Evolutionary conservation across 495 filamentous ascomycete genomes (phyloP).

Genomic region (Penicillium argentinense): DNA sequence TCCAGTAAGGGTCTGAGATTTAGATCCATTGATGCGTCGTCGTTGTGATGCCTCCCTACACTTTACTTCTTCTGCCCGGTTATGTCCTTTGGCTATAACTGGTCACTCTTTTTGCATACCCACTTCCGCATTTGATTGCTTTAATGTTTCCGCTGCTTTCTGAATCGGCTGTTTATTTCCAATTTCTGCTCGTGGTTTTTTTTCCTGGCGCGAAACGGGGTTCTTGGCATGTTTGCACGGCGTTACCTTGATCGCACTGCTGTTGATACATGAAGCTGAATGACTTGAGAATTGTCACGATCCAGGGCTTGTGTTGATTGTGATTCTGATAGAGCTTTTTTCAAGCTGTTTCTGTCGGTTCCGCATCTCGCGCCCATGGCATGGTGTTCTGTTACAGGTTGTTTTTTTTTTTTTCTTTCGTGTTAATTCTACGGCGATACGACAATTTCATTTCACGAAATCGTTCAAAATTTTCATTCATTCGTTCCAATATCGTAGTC

Average conservation of each 20-base stretch:
- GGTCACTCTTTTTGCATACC: slow-evolving; percentile 31
- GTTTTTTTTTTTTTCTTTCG: slow-evolving; percentile 10
- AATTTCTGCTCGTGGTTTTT: slow-evolving; percentile 6
- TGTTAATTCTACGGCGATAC: slow-evolving; percentile 25
- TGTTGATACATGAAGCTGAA: slow-evolving; percentile 10
- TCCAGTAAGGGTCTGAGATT: slow-evolving; percentile 10
- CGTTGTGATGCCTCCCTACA: slow-evolving; percentile 11
- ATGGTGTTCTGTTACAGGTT: slow-evolving; percentile 14
- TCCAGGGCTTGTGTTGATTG: not conserved
- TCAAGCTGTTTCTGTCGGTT: not conserved
- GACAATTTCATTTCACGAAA: slow-evolving; percentile 19
- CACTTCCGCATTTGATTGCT: slow-evolving; percentile 23
- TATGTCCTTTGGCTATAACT: no score
- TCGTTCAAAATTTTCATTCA: slow-evolving; percentile 2
- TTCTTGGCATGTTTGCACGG: slow-evolving; percentile 24
- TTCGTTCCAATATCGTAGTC: no score
- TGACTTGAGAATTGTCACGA: slow-evolving; percentile 5
- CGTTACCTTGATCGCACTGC: slow-evolving; percentile 19
- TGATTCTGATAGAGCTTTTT: slow-evolving; percentile 2
- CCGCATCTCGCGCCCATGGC: slow-evolving; percentile 3
- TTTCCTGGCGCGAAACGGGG: slow-evolving; percentile 14
- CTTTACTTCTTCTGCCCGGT: slow-evolving; percentile 21
- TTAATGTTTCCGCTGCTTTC: slow-evolving; percentile 21
- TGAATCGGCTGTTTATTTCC: slow-evolving; percentile 4
- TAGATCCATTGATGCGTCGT: not conserved